Conservation (phyloP, 2,329 filamentous ascomycete species). For the Xylariaceae sp. region DNA sequence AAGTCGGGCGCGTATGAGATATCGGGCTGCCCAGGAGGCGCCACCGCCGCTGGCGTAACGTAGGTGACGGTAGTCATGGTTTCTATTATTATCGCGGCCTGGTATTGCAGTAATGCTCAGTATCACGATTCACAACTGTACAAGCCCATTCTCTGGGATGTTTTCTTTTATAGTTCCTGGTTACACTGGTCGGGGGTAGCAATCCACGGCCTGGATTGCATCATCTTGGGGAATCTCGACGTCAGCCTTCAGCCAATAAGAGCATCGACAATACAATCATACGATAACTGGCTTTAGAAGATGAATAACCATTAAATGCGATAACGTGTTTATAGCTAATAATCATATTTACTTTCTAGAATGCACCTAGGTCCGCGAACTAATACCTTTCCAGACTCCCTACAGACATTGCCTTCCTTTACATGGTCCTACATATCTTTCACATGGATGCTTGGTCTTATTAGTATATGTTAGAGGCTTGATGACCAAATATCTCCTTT, state of each 20-base stretch:
- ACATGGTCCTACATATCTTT: too few species aligned
- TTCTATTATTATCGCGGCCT: background rate
- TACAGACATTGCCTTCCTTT: too few species aligned
- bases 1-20: conserved; percentile 59
- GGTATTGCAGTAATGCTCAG: background rate
- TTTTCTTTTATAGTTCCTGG: background rate
- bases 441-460: too few species aligned
- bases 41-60: conserved; percentile 27
- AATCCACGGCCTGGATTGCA: background rate
- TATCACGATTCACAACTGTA: background rate
- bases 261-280: background rate
- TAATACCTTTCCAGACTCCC: too few species aligned
- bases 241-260: background rate
- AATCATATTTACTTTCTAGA: too few species aligned
- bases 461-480: too few species aligned
- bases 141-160: background rate
- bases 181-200: background rate
- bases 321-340: too few species aligned
- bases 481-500: too few species aligned
- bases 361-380: too few species aligned
- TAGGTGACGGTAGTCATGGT: conserved; percentile 25
- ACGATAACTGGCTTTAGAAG: background rate
- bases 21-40: conserved; percentile 56
- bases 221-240: background rate
- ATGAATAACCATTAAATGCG: background rate